Percentiles rank a stretch among this genome's conserved stretches.
Conservation (phyloP, 805 yeast genomes). For the Starmera caribaea region DNA sequence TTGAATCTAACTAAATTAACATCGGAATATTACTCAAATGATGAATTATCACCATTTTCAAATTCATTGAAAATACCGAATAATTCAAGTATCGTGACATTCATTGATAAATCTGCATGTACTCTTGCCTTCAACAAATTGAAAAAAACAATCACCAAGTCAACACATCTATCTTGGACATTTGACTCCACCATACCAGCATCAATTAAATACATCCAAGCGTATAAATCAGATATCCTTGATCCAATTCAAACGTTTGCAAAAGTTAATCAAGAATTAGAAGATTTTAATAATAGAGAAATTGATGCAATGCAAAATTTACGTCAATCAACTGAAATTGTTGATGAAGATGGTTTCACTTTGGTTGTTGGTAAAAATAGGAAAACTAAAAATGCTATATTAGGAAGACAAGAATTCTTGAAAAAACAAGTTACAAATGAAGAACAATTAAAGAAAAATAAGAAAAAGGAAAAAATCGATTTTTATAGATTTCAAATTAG, state of each 20-base stretch:
- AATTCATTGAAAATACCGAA: constrained; percentile 46
- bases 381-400: constrained; percentile 64
- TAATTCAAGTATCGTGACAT: constrained; percentile 63
- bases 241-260: constrained; percentile 42
- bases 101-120: constrained; percentile 63
- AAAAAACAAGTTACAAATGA: constrained; percentile 22
- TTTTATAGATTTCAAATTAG: constrained; percentile 95
- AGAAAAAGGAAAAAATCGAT: constrained; percentile 74
- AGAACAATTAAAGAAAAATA: constrained; percentile 35
- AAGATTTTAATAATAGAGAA: constrained; percentile 63
- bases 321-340: constrained; percentile 45
- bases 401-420: constrained; percentile 42
- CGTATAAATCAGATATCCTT: constrained; percentile 30
- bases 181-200: constrained; percentile 26
- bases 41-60: constrained; percentile 17
- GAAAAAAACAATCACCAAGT: constrained; percentile 37
- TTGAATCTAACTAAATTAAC: constrained; percentile 51
- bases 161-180: constrained; percentile 20
- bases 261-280: constrained; percentile 47
- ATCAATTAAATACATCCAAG: constrained; percentile 30
- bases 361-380: constrained; percentile 82
- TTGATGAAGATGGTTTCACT: constrained; percentile 93
- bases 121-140: constrained; percentile 57
- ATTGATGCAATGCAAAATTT: constrained; percentile 46
- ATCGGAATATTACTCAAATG: constrained; percentile 37